Conservation (phyloP, 768 basidiomycete species). For the Strobilomyces dryophilus region DNA sequence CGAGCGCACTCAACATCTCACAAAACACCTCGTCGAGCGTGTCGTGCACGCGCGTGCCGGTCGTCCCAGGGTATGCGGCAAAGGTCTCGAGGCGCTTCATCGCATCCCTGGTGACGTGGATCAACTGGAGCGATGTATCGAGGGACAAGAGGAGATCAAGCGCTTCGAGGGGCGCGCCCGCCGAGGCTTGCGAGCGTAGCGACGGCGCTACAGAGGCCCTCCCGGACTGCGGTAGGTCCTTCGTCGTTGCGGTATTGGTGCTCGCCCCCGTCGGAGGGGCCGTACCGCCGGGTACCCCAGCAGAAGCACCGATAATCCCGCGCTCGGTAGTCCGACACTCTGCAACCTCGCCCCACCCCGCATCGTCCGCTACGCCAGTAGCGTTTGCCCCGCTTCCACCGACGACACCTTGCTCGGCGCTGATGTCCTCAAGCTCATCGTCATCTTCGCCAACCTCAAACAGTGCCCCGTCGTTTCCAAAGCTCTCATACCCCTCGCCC, state of each 20-base stretch:
- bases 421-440: slow-evolving; percentile 22
- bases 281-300: too few relatives aligned
- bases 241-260: neutral
- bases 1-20: slow-evolving; percentile 70
- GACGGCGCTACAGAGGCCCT: neutral
- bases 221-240: neutral
- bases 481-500: slow-evolving; percentile 18
- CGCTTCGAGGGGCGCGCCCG: slow-evolving; percentile 20
- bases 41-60: slow-evolving; percentile 83
- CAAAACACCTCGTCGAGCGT: slow-evolving; percentile 95
- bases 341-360: slow-evolving; percentile 24
- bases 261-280: neutral
- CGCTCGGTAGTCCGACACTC: slow-evolving; percentile 3
- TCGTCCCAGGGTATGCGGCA: slow-evolving; percentile 78
- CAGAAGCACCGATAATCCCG: neutral
- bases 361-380: slow-evolving; percentile 13
- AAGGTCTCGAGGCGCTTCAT: slow-evolving; percentile 93
- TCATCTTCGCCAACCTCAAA: slow-evolving; percentile 50
- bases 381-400: neutral
- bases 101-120: slow-evolving; percentile 88
- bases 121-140: slow-evolving; percentile 85
- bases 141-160: slow-evolving; percentile 90
- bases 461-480: slow-evolving; percentile 36
- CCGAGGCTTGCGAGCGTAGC: slow-evolving; percentile 18
- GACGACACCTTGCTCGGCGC: neutral